A percentile compares a stretch with the other conserved stretches of the same genome.
Conservation (phyloP, 139 green algal species). For the Raphidocelis subcapitata region DNA sequence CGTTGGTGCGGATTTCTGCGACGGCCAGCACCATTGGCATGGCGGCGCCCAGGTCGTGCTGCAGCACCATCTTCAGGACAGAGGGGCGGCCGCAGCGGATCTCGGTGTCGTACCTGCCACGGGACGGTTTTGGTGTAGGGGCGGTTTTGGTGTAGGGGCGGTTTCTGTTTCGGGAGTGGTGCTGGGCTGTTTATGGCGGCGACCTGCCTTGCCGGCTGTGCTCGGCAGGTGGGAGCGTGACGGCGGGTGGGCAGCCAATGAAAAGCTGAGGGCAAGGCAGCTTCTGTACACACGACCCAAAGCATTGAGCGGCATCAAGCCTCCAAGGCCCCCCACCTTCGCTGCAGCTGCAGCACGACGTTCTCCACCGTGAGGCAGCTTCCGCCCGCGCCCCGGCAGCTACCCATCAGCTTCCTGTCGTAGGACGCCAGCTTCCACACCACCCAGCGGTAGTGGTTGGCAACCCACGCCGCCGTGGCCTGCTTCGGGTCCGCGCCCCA, state of each 20-base stretch:
- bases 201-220: not conserved
- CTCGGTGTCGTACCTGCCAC: slow-evolving; percentile 10
- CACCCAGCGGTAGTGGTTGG: slow-evolving; percentile 67
- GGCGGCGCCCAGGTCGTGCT: slow-evolving; percentile 54
- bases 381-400: not conserved
- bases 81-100: slow-evolving; percentile 43
- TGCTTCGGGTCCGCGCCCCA: slow-evolving; percentile 38
- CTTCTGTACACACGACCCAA: too few relatives aligned
- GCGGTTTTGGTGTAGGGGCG: too few relatives aligned
- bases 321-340: slow-evolving; percentile 1
- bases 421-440: slow-evolving; percentile 76
- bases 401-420: slow-evolving; percentile 30
- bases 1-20: slow-evolving; percentile 5
- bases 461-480: slow-evolving; percentile 50
- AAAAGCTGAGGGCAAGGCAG: not conserved
- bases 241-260: not conserved
- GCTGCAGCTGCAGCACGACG: slow-evolving; percentile 49
- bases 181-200: not conserved
- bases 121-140: too few relatives aligned
- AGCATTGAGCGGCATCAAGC: not conserved
- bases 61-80: slow-evolving; percentile 55
- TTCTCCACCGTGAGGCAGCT: slow-evolving; percentile 16
- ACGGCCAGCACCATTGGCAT: slow-evolving; percentile 56
- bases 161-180: too few relatives aligned
- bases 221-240: not conserved